Evolutionary conservation across 345 rosid species (phyloP).

Genomic region (Eucalyptus pumila): DNA sequence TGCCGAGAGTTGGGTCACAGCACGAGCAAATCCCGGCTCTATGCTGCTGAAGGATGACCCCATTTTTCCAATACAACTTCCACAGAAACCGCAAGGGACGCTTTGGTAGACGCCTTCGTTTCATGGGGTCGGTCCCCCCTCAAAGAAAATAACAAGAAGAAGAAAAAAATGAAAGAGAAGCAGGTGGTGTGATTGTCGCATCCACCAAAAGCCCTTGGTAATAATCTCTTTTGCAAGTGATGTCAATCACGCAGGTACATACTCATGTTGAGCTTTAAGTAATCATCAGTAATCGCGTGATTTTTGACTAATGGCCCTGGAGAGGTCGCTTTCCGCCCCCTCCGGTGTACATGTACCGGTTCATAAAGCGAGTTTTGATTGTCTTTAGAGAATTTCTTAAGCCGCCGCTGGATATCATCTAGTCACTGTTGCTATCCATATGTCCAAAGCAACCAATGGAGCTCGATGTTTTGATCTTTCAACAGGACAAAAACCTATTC

Average conservation of each 20-base stretch:
- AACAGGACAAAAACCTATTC: not conserved
- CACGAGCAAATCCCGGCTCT: not conserved
- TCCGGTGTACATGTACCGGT: not conserved
- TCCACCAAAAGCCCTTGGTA: not conserved
- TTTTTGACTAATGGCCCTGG: not conserved
- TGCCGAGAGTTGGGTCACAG: not conserved
- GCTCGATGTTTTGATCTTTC: not conserved
- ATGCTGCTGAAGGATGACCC: not conserved
- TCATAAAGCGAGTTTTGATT: not conserved
- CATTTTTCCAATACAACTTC: not conserved
- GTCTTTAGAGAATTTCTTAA: not conserved
- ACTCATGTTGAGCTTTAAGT: not conserved
- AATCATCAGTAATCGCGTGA: not conserved
- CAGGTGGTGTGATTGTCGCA: not conserved
- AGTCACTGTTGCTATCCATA: not conserved
- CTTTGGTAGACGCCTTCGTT: not conserved
- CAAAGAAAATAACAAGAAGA: not conserved
- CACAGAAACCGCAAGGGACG: not conserved
- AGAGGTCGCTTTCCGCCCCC: not conserved
- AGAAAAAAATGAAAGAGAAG: not conserved
- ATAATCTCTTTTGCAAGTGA: not conserved
- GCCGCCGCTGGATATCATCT: not conserved
- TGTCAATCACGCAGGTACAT: not conserved
- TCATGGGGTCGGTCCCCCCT: not conserved
- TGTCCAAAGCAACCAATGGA: not conserved